Base-by-base conservation (phyloP, 805 yeast species). In the Brettanomyces naardenensis region DNA sequence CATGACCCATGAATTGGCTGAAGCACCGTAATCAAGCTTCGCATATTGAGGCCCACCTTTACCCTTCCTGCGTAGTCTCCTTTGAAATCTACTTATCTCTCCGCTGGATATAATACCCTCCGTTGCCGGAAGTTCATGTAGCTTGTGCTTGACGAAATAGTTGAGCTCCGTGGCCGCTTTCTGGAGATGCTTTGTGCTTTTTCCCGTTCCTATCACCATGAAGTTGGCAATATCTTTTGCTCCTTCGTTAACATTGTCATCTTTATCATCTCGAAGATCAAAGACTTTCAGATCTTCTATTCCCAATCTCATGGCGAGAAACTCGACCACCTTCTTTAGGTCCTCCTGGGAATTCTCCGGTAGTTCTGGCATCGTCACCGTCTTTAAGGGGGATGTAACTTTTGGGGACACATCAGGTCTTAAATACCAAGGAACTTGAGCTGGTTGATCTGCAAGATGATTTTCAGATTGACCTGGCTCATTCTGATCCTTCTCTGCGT, bases 1-100 rank as follows among this genome's bases (percentile, higher is more conserved):
- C 72, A 85, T 75, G 18, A 85, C 76, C 97, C 97, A 89, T 19
- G 84, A 73, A 48, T 86, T 87, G 4, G 78, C 66, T 5, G 65
- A 47, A 10, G 63, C 60, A 13, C 84, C 82, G 48, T 72, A 78
- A 39, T 71, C 76, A 41, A 71, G 71, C 46, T 74, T 74, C 1
- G 78, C 68, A 36, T 69, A 64, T 13, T 71, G 70, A 13, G 66
- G 66, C n/a, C 68, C 62, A 49, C 74, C 74, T 38, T 75, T 64
- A 28, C 80, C 78, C 44, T 75, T 65, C 35, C 70, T 71, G 28
- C 66, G 67, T 41, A 78, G 53, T 41, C 84, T 60, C 38, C 74
- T 69, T 40, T 65, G 69, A 40, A 66, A 65, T 41, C 68, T 69
- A 33, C 75, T 68, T 19, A 76, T 62, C 19, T 70, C 68, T 28